Conservation (phyloP, 108 stramenopile species). For the Mediolabrus comicus region DNA sequence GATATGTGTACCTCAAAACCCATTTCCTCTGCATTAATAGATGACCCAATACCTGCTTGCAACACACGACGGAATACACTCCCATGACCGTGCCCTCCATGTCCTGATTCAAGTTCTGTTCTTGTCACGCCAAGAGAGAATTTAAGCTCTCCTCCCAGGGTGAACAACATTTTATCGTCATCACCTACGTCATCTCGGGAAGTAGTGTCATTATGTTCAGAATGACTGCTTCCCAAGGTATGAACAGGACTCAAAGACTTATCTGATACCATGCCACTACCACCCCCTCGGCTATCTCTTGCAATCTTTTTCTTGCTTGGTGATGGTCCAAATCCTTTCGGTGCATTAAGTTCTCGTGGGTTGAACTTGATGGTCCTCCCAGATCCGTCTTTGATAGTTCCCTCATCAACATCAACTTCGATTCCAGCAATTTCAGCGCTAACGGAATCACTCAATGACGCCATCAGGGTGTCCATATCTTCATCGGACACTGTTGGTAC, state of each 20-base stretch:
- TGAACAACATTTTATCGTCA: constrained; percentile 31
- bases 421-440: not conserved
- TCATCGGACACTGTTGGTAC: constrained; percentile 7
- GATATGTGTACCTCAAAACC: constrained; percentile 61
- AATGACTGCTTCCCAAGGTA: constrained; percentile 1
- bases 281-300: constrained; percentile 33
- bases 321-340: constrained; percentile 48
- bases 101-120: constrained; percentile 55
- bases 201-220: not conserved
- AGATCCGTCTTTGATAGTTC: constrained; percentile 21
- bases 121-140: constrained; percentile 64
- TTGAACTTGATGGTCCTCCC: constrained; percentile 25
- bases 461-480: constrained; percentile 19
- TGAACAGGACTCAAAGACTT: constrained; percentile 29
- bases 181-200: not conserved
- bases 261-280: constrained; percentile 32
- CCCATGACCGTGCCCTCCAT: constrained; percentile 22
- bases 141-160: constrained; percentile 61
- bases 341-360: constrained; percentile 29
- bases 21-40: constrained; percentile 43
- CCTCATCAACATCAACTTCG: constrained; percentile 18
- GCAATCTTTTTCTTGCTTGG: constrained; percentile 16
- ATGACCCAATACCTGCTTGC: constrained; percentile 45
- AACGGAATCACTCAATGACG: constrained; percentile 2
- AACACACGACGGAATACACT: constrained; percentile 60